Evolutionary conservation across 768 basidiomycete species (phyloP), one percentile per base, ranked within the genome.

Genomic region (Leccinum subgranulosum): DNA sequence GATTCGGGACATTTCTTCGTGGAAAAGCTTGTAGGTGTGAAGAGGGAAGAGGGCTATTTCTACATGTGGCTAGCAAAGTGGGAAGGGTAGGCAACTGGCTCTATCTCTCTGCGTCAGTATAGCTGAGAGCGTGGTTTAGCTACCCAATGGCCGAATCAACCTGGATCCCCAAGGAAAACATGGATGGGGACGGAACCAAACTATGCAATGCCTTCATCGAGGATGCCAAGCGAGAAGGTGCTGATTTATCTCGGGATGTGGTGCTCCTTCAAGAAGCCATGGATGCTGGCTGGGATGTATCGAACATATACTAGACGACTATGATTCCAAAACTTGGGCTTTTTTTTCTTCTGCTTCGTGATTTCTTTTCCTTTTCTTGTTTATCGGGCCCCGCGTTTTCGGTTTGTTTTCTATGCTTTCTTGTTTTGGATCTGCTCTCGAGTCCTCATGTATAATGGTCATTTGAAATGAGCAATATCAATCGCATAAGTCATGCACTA

Each of bases 61-160:
- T 67, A 58, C 41, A 4, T 60, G 48, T 74, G 69, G 69, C 52
- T 74, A 31, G 71, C 69, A 15, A 73, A 72, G 49, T 72, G 71
- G 71, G 72, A 72, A 0, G 73, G 72, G 72, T 74, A 21, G 52
- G 63, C 6, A 14, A 29, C n/a, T 3, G 15, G 17, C 9, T 41
- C 7, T n/a, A 15, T 43, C 33, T 28, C 1, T 27, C 15, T n/a
- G 14, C 36, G 27, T 4, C 21, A 15, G 15, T 1, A 27, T 6
- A 31, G 17, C 45, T 55, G 49, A 57, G 49, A 57, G 5, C 29
- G 10, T 33, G 17, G 27, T 25, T 23, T 41, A 72, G 71, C 6
- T 72, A 65, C 47, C 62, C 70, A 15, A 67, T 72, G 60, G 36
- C 29, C 6, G 53, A 72, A 43, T 70, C 71, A 15, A 66, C 49